Base-by-base conservation (phyloP, 106 monocot species). In the Dendrobium huoshanense region DNA sequence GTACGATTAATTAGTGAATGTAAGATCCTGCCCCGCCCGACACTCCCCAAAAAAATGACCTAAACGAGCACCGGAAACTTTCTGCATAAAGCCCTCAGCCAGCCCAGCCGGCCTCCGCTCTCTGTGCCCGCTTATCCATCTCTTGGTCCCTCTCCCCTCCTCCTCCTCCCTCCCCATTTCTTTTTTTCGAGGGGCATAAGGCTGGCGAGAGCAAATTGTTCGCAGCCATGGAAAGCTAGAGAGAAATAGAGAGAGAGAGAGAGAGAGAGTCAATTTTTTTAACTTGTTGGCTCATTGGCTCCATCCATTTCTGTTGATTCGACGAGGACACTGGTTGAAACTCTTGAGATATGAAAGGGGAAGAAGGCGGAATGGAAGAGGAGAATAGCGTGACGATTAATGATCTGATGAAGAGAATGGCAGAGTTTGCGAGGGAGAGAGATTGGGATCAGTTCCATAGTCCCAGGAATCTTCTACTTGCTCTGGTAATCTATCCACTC, bases 361-460 rank as follows among this genome's bases (percentile, higher is more conserved):
- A 76, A 48, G 24, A 76, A 48, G 76, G 11, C 24, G 7, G 49
- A 15, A 45, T 48, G 76, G 76, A 22, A 41, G 76, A 22, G 4
- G 48, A 27, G 48, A 45, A 27, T 2, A 41, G 24, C 48, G 76
- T 76, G 22, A 49, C 45, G 48, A 85, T 96, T 8, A 91, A 87
- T 5, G 91, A 86, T 76, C 84, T 96, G 67, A 83, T 59, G 86
- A 84, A 78, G 85, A 93, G 82, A 78, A 90, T 96, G 96, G 88
- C 93, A 16, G 93, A 96, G 19, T 96, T 96, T 54, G 91, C 93
- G 3, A 88, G 75, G 75, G 96, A 96, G 82, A 89, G 96, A 41
- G 96, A 96, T 79, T 96, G 96, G 96, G 91, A 96, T 75, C 87
- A 87, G 84, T 93, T 90, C 84, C 96, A 96, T 37, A 89, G 87